These are phyloP conservation scores for Pochonia chlamydosporia DNA, from an alignment of 2,329 filamentous ascomycete species.

Conservation along the genomic window DNA sequence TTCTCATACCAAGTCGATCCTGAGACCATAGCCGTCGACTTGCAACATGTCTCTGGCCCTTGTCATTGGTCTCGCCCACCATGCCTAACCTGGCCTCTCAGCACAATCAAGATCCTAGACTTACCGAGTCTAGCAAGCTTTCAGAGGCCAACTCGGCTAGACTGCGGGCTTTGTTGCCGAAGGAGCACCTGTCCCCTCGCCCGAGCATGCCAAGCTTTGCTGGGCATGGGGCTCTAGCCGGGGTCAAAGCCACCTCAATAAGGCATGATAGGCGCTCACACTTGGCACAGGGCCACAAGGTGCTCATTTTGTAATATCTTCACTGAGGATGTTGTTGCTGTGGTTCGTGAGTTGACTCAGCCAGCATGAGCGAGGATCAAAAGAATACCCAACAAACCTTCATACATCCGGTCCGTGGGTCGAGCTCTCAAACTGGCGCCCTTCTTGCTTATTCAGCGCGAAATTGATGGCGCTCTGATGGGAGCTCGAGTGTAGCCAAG, in stretches of 20 bases:
- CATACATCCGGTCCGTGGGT: not conserved
- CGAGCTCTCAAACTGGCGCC: not conserved
- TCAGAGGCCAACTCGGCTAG: constrained; percentile 2
- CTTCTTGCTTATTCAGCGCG: not conserved
- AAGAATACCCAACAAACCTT: not conserved
- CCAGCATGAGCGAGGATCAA: not conserved
- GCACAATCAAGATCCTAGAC: not conserved
- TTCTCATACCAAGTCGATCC: too few species aligned
- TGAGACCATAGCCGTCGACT: not conserved
- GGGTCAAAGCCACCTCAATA: constrained; percentile 13
- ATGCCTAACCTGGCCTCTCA: not conserved
- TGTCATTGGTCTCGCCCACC: not conserved
- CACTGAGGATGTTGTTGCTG: not conserved
- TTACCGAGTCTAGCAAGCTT: not conserved
- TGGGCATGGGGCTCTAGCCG: constrained; percentile 19
- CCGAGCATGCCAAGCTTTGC: constrained; percentile 20
- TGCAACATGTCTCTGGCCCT: not conserved
- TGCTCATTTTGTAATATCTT: constrained; percentile 1
- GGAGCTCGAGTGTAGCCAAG: not conserved
- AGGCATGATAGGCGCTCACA: constrained; percentile 12
- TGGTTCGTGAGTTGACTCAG: not conserved
- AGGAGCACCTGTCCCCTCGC: constrained; percentile 2
- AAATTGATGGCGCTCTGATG: not conserved
- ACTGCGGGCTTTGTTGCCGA: constrained; percentile 3
- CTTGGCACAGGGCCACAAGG: constrained; percentile 7